Evolutionary conservation across 306 rosid species (phyloP).

Genomic region (Phaseolus lunatus): DNA sequence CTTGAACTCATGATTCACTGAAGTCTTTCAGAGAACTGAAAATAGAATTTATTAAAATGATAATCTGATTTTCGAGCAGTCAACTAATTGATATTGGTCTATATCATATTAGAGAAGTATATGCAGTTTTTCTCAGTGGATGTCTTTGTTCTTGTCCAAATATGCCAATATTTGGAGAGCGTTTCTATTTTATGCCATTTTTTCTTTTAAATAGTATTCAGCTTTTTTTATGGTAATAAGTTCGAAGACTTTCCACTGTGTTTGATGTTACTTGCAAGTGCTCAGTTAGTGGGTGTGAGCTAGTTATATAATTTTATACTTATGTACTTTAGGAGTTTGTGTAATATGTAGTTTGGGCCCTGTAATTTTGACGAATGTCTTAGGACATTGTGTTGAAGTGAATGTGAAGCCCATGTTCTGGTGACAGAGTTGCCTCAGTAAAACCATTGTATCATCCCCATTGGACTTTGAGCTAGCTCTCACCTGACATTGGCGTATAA

Average conservation of each 20-base stretch:
- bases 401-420: conserved; percentile 22
- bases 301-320: conserved; percentile 21
- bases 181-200: conserved; percentile 14
- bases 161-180: conserved; percentile 40
- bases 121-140: neutral
- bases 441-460: conserved; percentile 65
- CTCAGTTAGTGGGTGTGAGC: conserved; percentile 2
- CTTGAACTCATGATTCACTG: neutral
- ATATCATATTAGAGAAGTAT: neutral
- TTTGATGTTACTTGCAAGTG: conserved; percentile 26
- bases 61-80: conserved; percentile 19
- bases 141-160: neutral
- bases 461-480: conserved; percentile 57
- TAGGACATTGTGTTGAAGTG: conserved; percentile 18
- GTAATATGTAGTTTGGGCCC: conserved; percentile 7
- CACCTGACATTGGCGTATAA: conserved; percentile 76
- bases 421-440: conserved; percentile 49
- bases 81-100: conserved; percentile 9
- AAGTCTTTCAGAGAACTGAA: conserved; percentile 2
- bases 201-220: conserved; percentile 21
- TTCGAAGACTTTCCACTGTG: conserved; percentile 24
- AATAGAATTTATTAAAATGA: conserved; percentile 21
- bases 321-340: conserved; percentile 9
- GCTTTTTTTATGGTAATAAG: neutral
- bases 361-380: conserved; percentile 4